A percentile compares a stretch with the other conserved stretches of the same genome.
Conservation (phyloP, 305 asterid genomes). For the Lippia alba region DNA sequence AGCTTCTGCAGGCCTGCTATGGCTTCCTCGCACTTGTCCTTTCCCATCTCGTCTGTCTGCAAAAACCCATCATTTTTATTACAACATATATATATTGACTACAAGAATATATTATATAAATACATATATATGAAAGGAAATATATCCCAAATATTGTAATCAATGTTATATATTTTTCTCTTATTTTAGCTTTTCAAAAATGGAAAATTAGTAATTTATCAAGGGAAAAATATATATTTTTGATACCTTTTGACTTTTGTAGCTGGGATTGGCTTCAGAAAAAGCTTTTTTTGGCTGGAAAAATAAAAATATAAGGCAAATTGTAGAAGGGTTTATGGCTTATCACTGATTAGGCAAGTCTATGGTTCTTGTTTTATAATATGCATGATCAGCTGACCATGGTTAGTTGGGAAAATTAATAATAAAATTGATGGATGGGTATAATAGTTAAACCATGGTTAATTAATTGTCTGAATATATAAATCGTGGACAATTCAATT, state of each 20-base stretch:
- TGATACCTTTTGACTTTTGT: too few relatives aligned
- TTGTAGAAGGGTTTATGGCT: neutral
- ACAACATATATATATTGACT: too few relatives aligned
- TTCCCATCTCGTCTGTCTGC: slow-evolving; percentile 73
- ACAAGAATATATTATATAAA: too few relatives aligned
- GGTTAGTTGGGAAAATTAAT: neutral
- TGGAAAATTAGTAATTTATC: neutral
- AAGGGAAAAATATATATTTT: too few relatives aligned
- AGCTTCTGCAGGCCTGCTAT: slow-evolving; percentile 81
- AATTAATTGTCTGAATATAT: neutral
- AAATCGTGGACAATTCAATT: too few relatives aligned
- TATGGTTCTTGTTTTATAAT: slow-evolving; percentile 14
- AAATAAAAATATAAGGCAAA: neutral
- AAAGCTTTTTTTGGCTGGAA: neutral
- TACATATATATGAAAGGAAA: too few relatives aligned
- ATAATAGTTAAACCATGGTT: neutral
- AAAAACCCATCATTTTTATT: slow-evolving; percentile 17
- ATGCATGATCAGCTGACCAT: slow-evolving; percentile 3
- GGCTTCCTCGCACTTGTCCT: slow-evolving; percentile 74
- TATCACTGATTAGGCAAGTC: neutral
- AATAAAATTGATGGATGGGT: neutral
- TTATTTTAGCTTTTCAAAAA: neutral
- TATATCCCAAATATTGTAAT: neutral
- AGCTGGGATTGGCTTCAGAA: neutral
- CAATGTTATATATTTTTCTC: too few relatives aligned